A percentile compares a stretch with the other conserved stretches of the same genome.
phyloP scores from a whole-genome alignment of 2,329 filamentous ascomycete species.

The Xylaria hypoxylon region DNA sequence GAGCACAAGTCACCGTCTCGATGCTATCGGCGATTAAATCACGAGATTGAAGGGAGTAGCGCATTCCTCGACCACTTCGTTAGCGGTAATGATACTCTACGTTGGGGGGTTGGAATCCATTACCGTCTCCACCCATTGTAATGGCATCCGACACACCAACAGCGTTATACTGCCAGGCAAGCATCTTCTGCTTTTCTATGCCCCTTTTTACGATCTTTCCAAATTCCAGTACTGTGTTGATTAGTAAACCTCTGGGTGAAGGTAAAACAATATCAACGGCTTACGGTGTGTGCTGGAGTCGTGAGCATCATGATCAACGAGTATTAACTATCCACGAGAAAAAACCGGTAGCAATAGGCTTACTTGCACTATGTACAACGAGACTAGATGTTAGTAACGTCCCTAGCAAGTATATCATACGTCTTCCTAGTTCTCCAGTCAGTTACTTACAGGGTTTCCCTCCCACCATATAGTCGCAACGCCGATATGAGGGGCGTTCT shows the following conservation, averaged over 20 bases:
- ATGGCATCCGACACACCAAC: constrained; percentile 91
- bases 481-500: constrained; percentile 89
- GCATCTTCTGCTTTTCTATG: constrained; percentile 84
- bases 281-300: constrained; percentile 49
- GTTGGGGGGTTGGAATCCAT: background rate
- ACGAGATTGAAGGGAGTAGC: constrained; percentile 88
- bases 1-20: constrained; percentile 91
- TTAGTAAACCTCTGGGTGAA: constrained; percentile 27
- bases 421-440: background rate
- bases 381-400: constrained; percentile 29
- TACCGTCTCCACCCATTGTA: constrained; percentile 93
- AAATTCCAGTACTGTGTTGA: constrained; percentile 78
- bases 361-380: constrained; percentile 47
- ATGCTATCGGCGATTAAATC: constrained; percentile 96
- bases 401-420: background rate
- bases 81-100: constrained; percentile 9
- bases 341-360: constrained; percentile 26
- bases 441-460: constrained; percentile 80
- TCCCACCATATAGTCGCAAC: constrained; percentile 97
- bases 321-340: background rate
- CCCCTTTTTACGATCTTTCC: constrained; percentile 88
- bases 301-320: constrained; percentile 22
- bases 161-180: constrained; percentile 95
- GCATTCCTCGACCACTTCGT: constrained; percentile 74
- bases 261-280: constrained; percentile 21